A percentile compares a stretch with the other conserved stretches of the same genome.
Evolutionary conservation across 129 eudicot genomes (phyloP).

Genomic region (Chrysanthemum makinoi): DNA sequence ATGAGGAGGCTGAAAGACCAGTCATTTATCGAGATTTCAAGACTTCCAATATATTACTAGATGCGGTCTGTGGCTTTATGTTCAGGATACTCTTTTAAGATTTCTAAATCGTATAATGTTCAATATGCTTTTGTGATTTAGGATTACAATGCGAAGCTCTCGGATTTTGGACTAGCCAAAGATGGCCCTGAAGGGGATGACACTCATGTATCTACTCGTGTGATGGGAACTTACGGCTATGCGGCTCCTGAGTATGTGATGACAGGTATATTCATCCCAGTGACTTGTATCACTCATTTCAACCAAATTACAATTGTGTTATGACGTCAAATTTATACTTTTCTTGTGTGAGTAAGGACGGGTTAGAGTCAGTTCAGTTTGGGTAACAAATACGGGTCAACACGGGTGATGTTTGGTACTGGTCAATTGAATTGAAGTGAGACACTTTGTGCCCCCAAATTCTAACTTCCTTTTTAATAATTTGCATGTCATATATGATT

Average conservation of each 20-base stretch:
- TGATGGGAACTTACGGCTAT: conserved; percentile 91
- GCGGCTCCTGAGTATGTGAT: conserved; percentile 96
- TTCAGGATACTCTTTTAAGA: not conserved
- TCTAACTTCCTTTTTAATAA: not conserved
- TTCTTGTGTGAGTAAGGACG: not conserved
- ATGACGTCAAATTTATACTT: no score
- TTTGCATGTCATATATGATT: not conserved
- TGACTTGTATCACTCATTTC: not conserved
- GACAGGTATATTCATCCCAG: conserved; percentile 49
- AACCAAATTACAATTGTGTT: not conserved
- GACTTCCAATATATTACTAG: conserved; percentile 76
- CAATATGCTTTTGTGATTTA: conserved; percentile 20
- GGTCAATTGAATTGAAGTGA: not conserved
- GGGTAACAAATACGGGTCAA: not conserved
- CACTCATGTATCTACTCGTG: conserved; percentile 87
- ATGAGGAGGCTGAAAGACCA: conserved; percentile 84
- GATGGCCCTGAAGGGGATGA: conserved; percentile 96
- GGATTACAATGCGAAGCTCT: conserved; percentile 92
- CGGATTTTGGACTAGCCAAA: conserved; percentile 98
- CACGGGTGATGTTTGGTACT: not conserved
- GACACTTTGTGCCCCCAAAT: not conserved
- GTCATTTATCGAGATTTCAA: conserved; percentile 94
- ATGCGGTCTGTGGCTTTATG: conserved; percentile 46
- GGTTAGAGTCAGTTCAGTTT: not conserved
- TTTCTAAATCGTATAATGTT: not conserved